Percentiles rank a stretch among this genome's conserved stretches.
Evolutionary conservation across 2,329 filamentous ascomycete genomes (phyloP).

Genomic region (Teratosphaeria gauchensis): DNA sequence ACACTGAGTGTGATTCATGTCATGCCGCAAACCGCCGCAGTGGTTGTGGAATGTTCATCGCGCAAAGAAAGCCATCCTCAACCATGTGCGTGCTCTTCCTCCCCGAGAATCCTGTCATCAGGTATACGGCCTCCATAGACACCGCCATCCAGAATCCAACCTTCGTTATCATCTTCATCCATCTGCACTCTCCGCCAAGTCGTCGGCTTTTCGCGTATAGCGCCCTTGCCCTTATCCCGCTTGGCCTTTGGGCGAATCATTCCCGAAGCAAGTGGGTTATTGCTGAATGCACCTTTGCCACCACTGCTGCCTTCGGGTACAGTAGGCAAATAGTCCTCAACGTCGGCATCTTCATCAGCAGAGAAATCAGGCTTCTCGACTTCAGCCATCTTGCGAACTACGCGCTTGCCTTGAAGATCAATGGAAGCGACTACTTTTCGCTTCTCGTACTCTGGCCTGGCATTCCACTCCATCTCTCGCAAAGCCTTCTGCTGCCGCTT

Average conservation of each 20-base stretch:
- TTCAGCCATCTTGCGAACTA: slow-evolving; percentile 60
- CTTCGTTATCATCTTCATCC: slow-evolving; percentile 44
- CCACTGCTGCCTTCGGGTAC: slow-evolving; percentile 11
- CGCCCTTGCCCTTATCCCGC: slow-evolving; percentile 41
- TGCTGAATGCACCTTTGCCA: slow-evolving; percentile 49
- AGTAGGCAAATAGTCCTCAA: neutral
- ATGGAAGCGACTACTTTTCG: slow-evolving; percentile 74
- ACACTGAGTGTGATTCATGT: too few relatives aligned
- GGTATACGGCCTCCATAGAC: slow-evolving; percentile 32
- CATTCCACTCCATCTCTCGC: slow-evolving; percentile 78
- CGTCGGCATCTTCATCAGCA: slow-evolving; percentile 39
- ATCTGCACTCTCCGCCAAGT: slow-evolving; percentile 44
- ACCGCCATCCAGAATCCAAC: slow-evolving; percentile 44
- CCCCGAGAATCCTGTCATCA: slow-evolving; percentile 15
- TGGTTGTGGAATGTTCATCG: neutral
- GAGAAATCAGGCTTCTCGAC: slow-evolving; percentile 49
- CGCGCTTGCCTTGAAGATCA: slow-evolving; percentile 66
- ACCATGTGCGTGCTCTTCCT: slow-evolving; percentile 20
- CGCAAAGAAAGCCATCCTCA: neutral
- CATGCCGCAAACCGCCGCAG: neutral
- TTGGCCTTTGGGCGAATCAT: slow-evolving; percentile 54
- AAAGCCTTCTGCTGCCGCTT: slow-evolving; percentile 78
- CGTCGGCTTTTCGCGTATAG: slow-evolving; percentile 26
- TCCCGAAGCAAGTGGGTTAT: slow-evolving; percentile 56
- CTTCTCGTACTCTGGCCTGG: slow-evolving; percentile 81